Conservation (phyloP, 2,329 filamentous ascomycete species). For the Thielaviopsis euricoi region DNA sequence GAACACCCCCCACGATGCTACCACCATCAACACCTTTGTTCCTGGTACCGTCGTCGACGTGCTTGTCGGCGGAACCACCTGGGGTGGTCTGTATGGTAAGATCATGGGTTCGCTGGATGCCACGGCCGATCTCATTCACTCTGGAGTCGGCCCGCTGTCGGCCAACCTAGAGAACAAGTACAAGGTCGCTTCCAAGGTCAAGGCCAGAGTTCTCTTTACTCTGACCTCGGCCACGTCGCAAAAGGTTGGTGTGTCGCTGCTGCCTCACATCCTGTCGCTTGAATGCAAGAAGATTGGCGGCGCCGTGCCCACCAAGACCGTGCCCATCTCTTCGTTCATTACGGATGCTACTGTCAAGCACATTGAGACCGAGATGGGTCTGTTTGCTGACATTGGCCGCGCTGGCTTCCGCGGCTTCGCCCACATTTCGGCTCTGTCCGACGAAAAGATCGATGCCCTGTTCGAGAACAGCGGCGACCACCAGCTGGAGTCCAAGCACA, state of each 20-base stretch:
- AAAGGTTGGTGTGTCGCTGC: conserved; percentile 73
- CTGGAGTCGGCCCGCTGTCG: conserved; percentile 53
- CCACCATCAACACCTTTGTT: conserved; percentile 76
- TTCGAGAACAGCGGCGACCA: conserved; percentile 62
- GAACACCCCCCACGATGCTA: conserved; percentile 55
- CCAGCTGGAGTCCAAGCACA: conserved; percentile 62
- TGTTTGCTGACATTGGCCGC: conserved; percentile 56
- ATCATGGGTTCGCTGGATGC: conserved; percentile 83
- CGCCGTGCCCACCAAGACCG: conserved; percentile 34
- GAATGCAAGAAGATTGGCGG: conserved; percentile 25
- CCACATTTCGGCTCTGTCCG: conserved; percentile 83
- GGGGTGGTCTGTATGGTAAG: conserved; percentile 69
- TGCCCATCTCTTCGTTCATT: conserved; percentile 59
- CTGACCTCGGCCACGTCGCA: conserved; percentile 62
- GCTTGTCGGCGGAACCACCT: conserved; percentile 58
- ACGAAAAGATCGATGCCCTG: conserved; percentile 73
- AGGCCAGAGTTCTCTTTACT: conserved; percentile 74
- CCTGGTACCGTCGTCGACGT: conserved; percentile 85
- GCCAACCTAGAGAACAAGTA: conserved; percentile 60
- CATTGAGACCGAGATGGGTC: conserved; percentile 63
- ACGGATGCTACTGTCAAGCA: conserved; percentile 64
- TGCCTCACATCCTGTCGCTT: conserved; percentile 67
- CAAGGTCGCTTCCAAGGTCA: conserved; percentile 70
- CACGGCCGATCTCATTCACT: conserved; percentile 82
- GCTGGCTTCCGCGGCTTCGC: conserved; percentile 66